phyloP scores from a whole-genome alignment of 2,329 filamentous ascomycete genomes.

The Fusarium multiceps region DNA sequence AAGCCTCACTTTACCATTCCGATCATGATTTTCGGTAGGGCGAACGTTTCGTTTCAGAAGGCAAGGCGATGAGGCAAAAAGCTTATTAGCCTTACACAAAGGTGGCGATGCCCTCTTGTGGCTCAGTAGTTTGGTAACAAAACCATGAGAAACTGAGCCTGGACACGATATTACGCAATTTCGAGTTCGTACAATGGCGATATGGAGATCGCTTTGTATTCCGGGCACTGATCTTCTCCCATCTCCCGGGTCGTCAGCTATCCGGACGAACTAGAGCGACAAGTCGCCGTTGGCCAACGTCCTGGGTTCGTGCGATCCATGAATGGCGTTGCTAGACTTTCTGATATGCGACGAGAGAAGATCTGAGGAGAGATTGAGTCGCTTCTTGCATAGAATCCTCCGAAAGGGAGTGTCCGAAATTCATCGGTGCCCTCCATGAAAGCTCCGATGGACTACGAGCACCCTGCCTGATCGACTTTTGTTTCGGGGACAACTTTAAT shows the following conservation, averaged over 20 bases:
- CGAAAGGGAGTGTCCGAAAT: constrained; percentile 42
- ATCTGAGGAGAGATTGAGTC: constrained; percentile 5
- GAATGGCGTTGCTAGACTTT: constrained; percentile 29
- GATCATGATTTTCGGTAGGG: constrained; percentile 23
- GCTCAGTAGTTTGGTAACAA: constrained; percentile 7
- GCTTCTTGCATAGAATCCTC: background rate
- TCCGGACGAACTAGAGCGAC: constrained; percentile 28
- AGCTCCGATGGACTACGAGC: background rate
- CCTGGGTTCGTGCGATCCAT: constrained; percentile 19
- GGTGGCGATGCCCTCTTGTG: constrained; percentile 4
- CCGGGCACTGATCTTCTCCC: constrained; percentile 9
- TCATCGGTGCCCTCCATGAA: constrained; percentile 26
- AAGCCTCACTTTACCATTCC: constrained; percentile 21
- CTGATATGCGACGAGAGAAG: constrained; percentile 39
- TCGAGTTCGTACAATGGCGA: constrained; percentile 2
- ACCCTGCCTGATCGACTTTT: constrained; percentile 2
- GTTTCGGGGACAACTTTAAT: constrained; percentile 16
- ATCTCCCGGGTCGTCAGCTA: constrained; percentile 19
- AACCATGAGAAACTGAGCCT: background rate
- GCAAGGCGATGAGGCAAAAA: constrained; percentile 17
- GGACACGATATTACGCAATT: constrained; percentile 14
- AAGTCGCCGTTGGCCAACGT: constrained; percentile 6
- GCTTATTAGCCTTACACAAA: constrained; percentile 9
- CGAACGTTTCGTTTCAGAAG: constrained; percentile 11
- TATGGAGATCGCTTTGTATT: constrained; percentile 11